Base-by-base conservation (phyloP, 1,139 yeast genomes). In the Lodderomyces margitis region DNA sequence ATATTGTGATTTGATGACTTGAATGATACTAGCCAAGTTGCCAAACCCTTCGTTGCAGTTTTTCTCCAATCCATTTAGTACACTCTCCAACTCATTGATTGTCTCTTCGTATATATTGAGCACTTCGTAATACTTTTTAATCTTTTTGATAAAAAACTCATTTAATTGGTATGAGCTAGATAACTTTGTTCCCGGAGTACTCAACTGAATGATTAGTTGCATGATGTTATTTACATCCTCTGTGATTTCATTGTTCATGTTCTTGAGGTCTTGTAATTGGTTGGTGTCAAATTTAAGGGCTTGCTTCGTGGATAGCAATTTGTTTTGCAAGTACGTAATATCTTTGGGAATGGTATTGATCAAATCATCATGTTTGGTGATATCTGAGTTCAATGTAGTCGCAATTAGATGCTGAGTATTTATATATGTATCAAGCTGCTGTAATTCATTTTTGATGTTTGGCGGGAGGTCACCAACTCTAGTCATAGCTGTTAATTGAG, bases 321-420 rank as follows among this genome's bases (percentile, higher is more conserved):
- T 82, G 52, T 81, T 75, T 42, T 75, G 74, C 45, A 92, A 65
- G 52, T 83, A 87, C 50, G 78, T 80, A 31, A 87, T 83, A 57
- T 94, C 98, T 46, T 87, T 76, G 12, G 97, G 96, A 37, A 92
- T 83, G 42, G 95, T 83, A 25, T 77, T 78, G 36, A 92, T 79
- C 37, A 86, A 69, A 44, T 81, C 83, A 40, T 79, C 76, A 52
- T 89, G 96, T 27, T 78, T 79, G 11, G 68, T 68, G 44, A 76
- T 69, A 48, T 82, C 85, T 19, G 82, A 75, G 48, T 81, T 80
- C 46, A 92, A 69, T 38, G 86, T 86, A 36, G 88, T 92, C 5
- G 95, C 84, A 41, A 87, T 84, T 45, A 84, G 78, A 43, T 85
- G 87, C 64, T 92, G 98, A 31, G 81, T 78, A 51, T 83, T 86